Conservation (phyloP, 1,284 basidiomycete species). For the Phlebopus sp. region DNA sequence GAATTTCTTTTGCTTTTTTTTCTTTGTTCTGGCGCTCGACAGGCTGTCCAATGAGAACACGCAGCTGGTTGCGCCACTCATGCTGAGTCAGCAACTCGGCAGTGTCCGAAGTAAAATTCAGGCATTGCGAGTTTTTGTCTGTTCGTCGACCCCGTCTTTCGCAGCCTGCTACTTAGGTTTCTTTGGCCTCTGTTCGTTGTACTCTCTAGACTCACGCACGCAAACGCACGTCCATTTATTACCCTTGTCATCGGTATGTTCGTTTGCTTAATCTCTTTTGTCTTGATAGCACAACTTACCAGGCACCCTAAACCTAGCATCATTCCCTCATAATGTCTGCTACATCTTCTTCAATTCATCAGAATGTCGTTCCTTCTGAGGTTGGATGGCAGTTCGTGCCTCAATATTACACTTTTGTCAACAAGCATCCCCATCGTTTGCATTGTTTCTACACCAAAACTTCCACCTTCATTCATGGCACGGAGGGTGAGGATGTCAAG, state of each 20-base stretch:
- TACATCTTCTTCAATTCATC: constrained; percentile 37
- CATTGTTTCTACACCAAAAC: constrained; percentile 99
- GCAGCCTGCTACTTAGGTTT: constrained; percentile 26
- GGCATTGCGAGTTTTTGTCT: constrained; percentile 14
- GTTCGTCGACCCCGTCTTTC: constrained; percentile 22
- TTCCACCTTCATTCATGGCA: constrained; percentile 94
- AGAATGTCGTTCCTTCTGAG: constrained; percentile 76
- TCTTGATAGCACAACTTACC: not conserved
- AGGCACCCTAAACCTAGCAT: constrained; percentile 23
- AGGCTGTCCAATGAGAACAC: constrained; percentile 38
- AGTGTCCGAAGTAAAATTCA: constrained; percentile 32
- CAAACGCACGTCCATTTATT: constrained; percentile 33
- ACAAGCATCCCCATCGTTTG: constrained; percentile 94
- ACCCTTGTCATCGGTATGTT: constrained; percentile 28
- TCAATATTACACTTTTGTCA: constrained; percentile 96
- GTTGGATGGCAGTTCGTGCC: constrained; percentile 98
- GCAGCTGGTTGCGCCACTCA: constrained; percentile 1
- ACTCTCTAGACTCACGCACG: constrained; percentile 38
- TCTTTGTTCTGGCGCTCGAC: not conserved
- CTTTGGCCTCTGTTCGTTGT: constrained; percentile 31
- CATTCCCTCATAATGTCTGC: constrained; percentile 29
- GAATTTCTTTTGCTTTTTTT: not conserved
- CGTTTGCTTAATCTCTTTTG: constrained; percentile 2
- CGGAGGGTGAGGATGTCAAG: constrained; percentile 89
- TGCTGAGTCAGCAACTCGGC: constrained; percentile 32